Evolutionary conservation across 805 yeast genomes (phyloP).

Genomic region (Candida ulmi): DNA sequence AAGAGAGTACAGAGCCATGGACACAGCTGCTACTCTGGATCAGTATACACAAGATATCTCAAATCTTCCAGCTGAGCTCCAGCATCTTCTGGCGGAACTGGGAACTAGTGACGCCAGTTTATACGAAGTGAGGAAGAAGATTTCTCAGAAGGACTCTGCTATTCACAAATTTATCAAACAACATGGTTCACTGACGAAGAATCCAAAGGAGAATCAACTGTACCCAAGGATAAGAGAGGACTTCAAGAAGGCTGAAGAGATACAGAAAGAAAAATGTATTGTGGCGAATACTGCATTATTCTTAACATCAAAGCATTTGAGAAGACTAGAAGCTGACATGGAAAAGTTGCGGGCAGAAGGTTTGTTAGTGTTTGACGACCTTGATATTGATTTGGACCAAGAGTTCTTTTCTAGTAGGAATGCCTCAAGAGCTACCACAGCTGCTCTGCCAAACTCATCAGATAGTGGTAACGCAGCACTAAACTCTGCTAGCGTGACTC

Average conservation of each 20-base stretch:
- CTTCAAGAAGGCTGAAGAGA: conserved; percentile 46
- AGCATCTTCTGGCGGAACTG: conserved; percentile 74
- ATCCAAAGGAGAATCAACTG: conserved; percentile 73
- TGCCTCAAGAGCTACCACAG: conserved; percentile 26
- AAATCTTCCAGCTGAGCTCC: conserved; percentile 83
- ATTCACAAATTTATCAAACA: conserved; percentile 78
- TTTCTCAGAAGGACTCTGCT: conserved; percentile 68
- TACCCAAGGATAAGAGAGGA: conserved; percentile 66
- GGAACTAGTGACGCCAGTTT: conserved; percentile 61
- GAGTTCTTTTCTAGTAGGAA: conserved; percentile 27
- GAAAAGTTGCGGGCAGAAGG: conserved; percentile 76
- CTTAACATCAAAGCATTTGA: conserved; percentile 68
- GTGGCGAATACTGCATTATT: conserved; percentile 82
- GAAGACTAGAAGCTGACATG: conserved; percentile 69
- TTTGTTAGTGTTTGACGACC: conserved; percentile 48
- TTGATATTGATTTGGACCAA: conserved; percentile 28
- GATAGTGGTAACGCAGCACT: conserved; percentile 4
- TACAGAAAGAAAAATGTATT: conserved; percentile 75
- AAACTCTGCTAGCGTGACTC: neutral
- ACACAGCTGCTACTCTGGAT: conserved; percentile 80
- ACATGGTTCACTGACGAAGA: conserved; percentile 73
- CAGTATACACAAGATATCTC: conserved; percentile 69
- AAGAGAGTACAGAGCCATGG: too few relatives aligned
- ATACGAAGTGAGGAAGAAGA: conserved; percentile 60
- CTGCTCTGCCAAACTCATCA: conserved; percentile 3